phyloP scores from a whole-genome alignment of 768 basidiomycete species.

The Leccinum subtestaceum region DNA sequence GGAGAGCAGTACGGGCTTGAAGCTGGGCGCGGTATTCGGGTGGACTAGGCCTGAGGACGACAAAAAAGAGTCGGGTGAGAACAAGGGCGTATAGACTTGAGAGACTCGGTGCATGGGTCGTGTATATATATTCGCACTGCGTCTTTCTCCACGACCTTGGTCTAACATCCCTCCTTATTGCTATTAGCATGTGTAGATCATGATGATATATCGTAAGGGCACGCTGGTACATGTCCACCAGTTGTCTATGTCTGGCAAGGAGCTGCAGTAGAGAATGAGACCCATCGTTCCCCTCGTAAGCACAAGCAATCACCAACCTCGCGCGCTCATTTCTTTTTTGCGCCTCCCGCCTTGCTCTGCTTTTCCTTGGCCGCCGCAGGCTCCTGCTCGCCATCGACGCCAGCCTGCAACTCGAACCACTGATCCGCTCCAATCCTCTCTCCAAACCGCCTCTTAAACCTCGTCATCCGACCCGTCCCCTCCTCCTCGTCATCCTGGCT shows the following conservation, averaged over 20 bases:
- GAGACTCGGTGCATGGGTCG: not conserved
- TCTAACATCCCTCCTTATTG: not conserved
- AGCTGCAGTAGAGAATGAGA: slow-evolving; percentile 8
- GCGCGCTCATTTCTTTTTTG: slow-evolving; percentile 20
- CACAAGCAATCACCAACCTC: slow-evolving; percentile 1
- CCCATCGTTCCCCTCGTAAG: not conserved
- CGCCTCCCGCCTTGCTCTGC: slow-evolving; percentile 8
- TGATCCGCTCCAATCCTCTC: slow-evolving; percentile 41
- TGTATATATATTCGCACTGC: slow-evolving; percentile 5
- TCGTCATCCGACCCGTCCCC: slow-evolving; percentile 72
- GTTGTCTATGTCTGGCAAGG: not conserved
- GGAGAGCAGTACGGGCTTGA: slow-evolving; percentile 72
- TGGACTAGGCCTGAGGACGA: slow-evolving; percentile 29
- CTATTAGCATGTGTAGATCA: not conserved
- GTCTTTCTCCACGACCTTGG: not conserved
- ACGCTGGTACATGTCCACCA: not conserved
- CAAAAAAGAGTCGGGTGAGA: slow-evolving; percentile 16
- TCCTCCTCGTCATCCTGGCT: slow-evolving; percentile 64
- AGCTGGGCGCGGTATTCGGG: slow-evolving; percentile 58
- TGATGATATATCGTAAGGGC: not conserved
- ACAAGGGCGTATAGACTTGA: slow-evolving; percentile 13
- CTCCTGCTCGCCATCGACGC: slow-evolving; percentile 27
- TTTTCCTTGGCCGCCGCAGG: slow-evolving; percentile 26
- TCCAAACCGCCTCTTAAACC: slow-evolving; percentile 75
- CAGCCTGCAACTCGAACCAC: slow-evolving; percentile 27